Conservation (phyloP, 495 filamentous ascomycete species). For the Trichoderma reesei region DNA sequence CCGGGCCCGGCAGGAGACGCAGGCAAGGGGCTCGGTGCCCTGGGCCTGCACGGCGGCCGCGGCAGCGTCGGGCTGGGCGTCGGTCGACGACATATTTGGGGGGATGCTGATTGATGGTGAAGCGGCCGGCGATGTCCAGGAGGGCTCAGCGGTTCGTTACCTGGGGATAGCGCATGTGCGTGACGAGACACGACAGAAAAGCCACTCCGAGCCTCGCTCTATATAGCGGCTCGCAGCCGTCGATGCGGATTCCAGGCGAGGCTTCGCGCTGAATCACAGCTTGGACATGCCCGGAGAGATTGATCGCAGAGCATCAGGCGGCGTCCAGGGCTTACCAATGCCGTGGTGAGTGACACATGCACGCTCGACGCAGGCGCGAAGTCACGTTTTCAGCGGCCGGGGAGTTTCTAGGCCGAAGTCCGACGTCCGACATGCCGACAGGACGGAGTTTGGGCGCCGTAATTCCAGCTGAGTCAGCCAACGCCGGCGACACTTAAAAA, state of each 20-base stretch:
- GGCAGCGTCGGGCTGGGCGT: neutral
- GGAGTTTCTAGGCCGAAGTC: neutral
- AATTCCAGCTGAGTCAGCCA: neutral
- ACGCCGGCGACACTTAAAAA: neutral
- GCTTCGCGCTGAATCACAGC: neutral
- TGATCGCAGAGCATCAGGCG: neutral
- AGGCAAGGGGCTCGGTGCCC: conserved; percentile 35
- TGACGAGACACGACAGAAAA: neutral
- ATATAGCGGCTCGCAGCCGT: neutral
- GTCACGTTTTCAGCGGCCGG: conserved; percentile 1
- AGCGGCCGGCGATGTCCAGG: too few relatives aligned
- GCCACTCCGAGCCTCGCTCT: neutral
- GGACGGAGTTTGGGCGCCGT: neutral
- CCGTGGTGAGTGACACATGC: neutral
- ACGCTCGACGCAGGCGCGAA: neutral
- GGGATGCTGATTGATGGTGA: neutral
- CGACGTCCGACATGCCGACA: neutral
- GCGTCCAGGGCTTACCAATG: conserved; percentile 1
- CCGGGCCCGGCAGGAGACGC: conserved; percentile 48
- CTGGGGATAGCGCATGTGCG: too few relatives aligned
- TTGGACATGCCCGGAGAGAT: neutral
- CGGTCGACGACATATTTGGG: neutral
- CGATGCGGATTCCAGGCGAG: neutral
- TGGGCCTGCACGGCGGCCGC: neutral
- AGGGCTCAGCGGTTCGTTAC: too few relatives aligned